Percentiles rank a stretch among this genome's conserved stretches.
phyloP scores from a whole-genome alignment of 768 basidiomycete genomes.

The Tulasnella sp. region DNA sequence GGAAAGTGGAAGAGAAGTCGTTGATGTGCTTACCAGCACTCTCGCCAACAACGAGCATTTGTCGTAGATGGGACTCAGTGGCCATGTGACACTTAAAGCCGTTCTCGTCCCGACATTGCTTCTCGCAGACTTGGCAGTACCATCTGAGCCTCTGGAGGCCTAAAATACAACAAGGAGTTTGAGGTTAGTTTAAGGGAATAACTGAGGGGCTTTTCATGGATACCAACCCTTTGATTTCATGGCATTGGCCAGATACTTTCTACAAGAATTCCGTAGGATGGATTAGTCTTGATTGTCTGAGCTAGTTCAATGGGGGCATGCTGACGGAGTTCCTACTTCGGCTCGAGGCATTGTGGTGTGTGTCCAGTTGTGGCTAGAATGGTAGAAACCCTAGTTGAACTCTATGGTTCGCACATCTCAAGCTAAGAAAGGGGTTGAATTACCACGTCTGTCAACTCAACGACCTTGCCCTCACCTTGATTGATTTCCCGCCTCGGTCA shows the following conservation, averaged over 20 bases:
- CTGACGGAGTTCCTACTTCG: slow-evolving; percentile 61
- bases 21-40: slow-evolving; percentile 85
- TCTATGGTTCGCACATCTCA: no score
- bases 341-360: slow-evolving; percentile 60
- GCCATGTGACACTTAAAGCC: slow-evolving; percentile 93
- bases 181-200: not conserved
- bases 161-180: slow-evolving; percentile 11
- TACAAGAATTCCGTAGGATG: not conserved
- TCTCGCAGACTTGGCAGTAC: slow-evolving; percentile 99
- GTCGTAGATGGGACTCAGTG: slow-evolving; percentile 83
- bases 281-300: not conserved
- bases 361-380: not conserved
- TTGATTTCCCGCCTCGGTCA: no score
- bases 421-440: no score
- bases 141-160: slow-evolving; percentile 85
- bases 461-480: no score
- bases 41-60: slow-evolving; percentile 96
- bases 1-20: slow-evolving; percentile 80
- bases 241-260: slow-evolving; percentile 80
- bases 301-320: not conserved
- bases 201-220: no score
- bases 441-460: no score
- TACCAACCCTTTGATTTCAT: slow-evolving; percentile 81
- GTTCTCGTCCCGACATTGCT: slow-evolving; percentile 97
- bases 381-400: not conserved